phyloP scores from a whole-genome alignment of 2,329 filamentous ascomycete species.

The Aureobasidium sp. region DNA sequence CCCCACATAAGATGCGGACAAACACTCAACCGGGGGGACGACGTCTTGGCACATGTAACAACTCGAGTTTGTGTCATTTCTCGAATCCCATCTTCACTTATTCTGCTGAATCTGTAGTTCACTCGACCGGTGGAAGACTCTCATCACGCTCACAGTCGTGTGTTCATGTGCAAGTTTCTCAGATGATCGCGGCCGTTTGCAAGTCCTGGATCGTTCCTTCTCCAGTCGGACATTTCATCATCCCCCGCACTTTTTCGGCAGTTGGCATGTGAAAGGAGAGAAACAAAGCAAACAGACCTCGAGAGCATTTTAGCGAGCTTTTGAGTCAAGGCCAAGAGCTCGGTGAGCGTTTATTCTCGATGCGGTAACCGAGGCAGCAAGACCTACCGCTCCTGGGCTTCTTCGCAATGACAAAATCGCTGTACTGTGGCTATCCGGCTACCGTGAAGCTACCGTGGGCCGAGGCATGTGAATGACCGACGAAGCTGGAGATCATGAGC shows the following conservation, averaged over 20 bases:
- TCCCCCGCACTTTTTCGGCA: conserved; percentile 8
- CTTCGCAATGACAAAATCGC: background rate
- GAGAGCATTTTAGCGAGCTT: background rate
- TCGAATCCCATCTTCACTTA: background rate
- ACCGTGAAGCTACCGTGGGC: conserved; percentile 6
- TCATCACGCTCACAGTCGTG: background rate
- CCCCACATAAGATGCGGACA: background rate
- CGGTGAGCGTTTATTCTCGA: background rate
- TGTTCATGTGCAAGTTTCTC: background rate
- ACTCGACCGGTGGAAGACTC: background rate
- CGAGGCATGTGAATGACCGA: conserved; percentile 12
- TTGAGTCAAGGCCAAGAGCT: background rate
- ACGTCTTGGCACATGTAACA: conserved; percentile 2
- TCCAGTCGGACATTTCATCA: conserved; percentile 1
- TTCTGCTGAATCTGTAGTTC: background rate
- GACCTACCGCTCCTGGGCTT: background rate
- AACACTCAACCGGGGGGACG: background rate
- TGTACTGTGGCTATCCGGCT: conserved; percentile 3
- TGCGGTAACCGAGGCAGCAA: background rate
- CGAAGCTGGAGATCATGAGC: conserved; percentile 12
- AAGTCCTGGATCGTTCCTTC: background rate
- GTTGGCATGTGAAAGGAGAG: conserved; percentile 11
- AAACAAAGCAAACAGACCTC: conserved; percentile 6
- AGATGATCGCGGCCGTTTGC: background rate
- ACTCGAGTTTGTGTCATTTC: background rate